These are phyloP conservation scores for Carex cristatella DNA, from an alignment of 176 grass and related monocot species.

Conservation along the genomic window DNA sequence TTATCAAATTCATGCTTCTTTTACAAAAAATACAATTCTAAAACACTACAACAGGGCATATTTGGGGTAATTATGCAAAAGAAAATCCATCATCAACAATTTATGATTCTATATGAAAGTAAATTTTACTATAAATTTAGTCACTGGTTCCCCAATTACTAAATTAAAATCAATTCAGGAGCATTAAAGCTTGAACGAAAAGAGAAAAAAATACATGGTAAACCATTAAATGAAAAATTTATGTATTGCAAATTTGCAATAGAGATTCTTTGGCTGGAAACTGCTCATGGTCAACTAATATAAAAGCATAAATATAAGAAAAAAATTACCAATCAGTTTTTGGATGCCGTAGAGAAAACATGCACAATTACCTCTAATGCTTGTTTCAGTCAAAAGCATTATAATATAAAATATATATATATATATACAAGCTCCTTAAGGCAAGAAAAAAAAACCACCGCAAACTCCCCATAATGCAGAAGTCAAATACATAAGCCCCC, in stretches of 20 bases:
- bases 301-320: not conserved
- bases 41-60: not conserved
- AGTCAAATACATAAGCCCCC: slow-evolving; percentile 12
- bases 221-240: not conserved
- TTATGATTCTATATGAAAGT: not conserved
- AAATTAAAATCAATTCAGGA: not conserved
- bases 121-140: not conserved
- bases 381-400: slow-evolving; percentile 6
- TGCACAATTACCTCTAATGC: not conserved
- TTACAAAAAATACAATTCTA: not conserved
- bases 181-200: not conserved
- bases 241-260: not conserved
- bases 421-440: not conserved
- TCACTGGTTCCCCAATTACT: not conserved
- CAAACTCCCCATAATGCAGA: not conserved
- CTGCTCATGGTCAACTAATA: slow-evolving; percentile 2
- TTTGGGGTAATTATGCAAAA: not conserved
- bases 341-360: not conserved
- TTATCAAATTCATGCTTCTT: not conserved
- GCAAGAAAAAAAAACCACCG: not conserved
- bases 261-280: not conserved
- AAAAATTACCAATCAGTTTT: not conserved
- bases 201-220: not conserved
- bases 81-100: not conserved
- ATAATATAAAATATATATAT: not conserved